Evolutionary conservation across 768 basidiomycete genomes (phyloP).

Genomic region (Russula ochroleuca): DNA sequence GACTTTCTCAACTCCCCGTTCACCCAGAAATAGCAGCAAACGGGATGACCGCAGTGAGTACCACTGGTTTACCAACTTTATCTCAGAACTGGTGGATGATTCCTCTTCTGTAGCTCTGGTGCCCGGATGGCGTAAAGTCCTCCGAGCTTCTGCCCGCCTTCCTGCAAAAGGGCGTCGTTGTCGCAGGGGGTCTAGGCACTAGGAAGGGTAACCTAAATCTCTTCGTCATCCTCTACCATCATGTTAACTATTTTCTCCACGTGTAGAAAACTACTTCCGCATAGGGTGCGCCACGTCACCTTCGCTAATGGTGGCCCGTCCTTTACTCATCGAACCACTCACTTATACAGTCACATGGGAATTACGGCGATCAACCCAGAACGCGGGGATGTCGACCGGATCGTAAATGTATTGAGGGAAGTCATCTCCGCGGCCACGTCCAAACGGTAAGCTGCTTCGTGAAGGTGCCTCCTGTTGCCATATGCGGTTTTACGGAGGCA

Average conservation of each 20-base stretch:
- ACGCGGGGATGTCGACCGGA: slow-evolving; percentile 71
- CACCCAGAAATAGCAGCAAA: slow-evolving; percentile 68
- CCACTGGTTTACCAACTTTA: neutral
- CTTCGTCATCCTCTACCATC: neutral
- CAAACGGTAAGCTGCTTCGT: neutral
- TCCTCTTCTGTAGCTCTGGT: slow-evolving; percentile 53
- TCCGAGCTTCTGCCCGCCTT: slow-evolving; percentile 75
- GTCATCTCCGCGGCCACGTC: slow-evolving; percentile 42
- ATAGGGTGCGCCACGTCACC: slow-evolving; percentile 51
- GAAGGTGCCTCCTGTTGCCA: neutral
- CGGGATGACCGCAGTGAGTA: slow-evolving; percentile 85
- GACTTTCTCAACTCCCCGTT: slow-evolving; percentile 68
- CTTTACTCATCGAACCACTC: slow-evolving; percentile 1
- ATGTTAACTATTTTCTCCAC: slow-evolving; percentile 19
- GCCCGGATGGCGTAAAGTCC: slow-evolving; percentile 74
- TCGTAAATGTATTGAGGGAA: slow-evolving; percentile 63
- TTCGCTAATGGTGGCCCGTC: slow-evolving; percentile 2
- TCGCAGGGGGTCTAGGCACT: slow-evolving; percentile 70
- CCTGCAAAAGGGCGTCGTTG: slow-evolving; percentile 64
- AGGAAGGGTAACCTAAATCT: slow-evolving; percentile 13
- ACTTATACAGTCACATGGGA: slow-evolving; percentile 74
- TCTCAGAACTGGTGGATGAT: neutral
- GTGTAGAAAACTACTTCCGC: slow-evolving; percentile 81
- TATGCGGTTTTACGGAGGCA: neutral
- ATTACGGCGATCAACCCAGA: slow-evolving; percentile 64